These are phyloP conservation scores for Paramecium sonneborni DNA, from an alignment of 73 alveolate genomes.

Conservation along the genomic window DNA sequence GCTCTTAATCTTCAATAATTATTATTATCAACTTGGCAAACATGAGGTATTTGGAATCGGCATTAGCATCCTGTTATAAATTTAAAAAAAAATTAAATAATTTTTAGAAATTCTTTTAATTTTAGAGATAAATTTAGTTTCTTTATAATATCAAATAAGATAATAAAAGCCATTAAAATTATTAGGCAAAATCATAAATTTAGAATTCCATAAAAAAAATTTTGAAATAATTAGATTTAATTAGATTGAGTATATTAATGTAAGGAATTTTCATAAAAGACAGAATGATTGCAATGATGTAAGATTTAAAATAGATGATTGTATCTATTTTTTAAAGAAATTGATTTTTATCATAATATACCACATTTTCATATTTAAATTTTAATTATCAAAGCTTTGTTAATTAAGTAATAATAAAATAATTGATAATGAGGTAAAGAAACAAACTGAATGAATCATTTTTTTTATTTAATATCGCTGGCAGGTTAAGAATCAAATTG, in stretches of 20 bases:
- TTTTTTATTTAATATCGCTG: neutral
- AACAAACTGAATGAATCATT: neutral
- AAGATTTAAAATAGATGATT: neutral
- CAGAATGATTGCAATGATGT: neutral
- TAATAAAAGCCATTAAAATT: too few relatives aligned
- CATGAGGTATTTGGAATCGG: too few relatives aligned
- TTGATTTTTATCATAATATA: neutral
- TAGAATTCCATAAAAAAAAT: too few relatives aligned
- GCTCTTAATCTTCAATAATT: too few relatives aligned
- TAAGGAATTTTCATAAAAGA: neutral
- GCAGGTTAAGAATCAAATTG: neutral
- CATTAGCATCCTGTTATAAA: too few relatives aligned
- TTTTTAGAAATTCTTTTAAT: too few relatives aligned
- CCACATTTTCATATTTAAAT: neutral
- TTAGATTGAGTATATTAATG: neutral
- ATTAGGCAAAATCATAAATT: too few relatives aligned
- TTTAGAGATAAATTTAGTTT: too few relatives aligned
- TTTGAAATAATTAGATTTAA: neutral
- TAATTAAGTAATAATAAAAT: neutral
- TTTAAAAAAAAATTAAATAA: too few relatives aligned
- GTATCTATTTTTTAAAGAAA: neutral
- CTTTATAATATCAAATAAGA: too few relatives aligned
- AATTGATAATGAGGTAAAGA: neutral
- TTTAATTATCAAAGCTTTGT: too few relatives aligned
- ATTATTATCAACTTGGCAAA: too few relatives aligned